A percentile compares a stretch with the other conserved stretches of the same genome.
Evolutionary conservation across 2,329 filamentous ascomycete genomes (phyloP).

Genomic region (Scedosporium dehoogii): DNA sequence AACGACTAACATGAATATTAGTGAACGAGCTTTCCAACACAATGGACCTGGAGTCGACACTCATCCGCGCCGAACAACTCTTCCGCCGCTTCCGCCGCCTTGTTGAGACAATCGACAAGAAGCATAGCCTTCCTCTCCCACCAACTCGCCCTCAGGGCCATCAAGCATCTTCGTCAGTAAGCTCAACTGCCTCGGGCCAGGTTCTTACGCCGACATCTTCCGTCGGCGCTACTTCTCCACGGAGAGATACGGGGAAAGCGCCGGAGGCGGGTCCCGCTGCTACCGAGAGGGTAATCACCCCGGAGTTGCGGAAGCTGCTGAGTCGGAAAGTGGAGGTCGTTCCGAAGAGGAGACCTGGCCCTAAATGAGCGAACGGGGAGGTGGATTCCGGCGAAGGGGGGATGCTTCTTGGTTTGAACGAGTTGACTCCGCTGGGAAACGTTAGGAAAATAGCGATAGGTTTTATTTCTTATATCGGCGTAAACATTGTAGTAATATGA

Average conservation of each 20-base stretch:
- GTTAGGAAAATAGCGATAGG: neutral
- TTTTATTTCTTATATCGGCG: neutral
- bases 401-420: neutral
- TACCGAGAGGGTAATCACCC: conserved; percentile 42
- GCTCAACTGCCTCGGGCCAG: neutral
- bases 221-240: conserved; percentile 8
- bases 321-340: conserved; percentile 37
- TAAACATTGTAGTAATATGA: neutral
- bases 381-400: neutral
- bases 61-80: conserved; percentile 79
- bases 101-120: conserved; percentile 87
- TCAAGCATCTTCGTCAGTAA: neutral
- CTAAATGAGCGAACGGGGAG: neutral
- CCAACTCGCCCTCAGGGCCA: conserved; percentile 8
- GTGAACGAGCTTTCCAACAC: conserved; percentile 92
- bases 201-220: conserved; percentile 10
- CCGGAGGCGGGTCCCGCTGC: conserved; percentile 19
- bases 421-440: neutral
- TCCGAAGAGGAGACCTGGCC: conserved; percentile 13
- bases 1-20: conserved; percentile 21
- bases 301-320: conserved; percentile 44
- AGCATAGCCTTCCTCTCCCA: conserved; percentile 67
- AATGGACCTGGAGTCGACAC: conserved; percentile 79
- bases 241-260: conserved; percentile 18
- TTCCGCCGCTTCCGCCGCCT: conserved; percentile 82